These are phyloP conservation scores for Acorus gramineus DNA, from an alignment of 106 monocot genomes.

Conservation along the genomic window DNA sequence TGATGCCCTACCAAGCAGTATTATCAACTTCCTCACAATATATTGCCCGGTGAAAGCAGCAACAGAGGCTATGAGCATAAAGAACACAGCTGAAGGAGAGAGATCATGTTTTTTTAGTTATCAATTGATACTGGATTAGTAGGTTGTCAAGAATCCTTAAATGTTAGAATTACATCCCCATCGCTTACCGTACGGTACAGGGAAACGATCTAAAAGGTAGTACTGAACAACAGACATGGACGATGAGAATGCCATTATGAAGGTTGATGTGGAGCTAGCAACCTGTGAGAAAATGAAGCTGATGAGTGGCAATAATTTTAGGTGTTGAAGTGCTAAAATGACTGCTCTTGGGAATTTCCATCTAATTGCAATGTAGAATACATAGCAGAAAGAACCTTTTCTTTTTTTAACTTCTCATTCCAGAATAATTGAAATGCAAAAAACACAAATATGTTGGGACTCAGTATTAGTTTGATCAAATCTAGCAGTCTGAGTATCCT, in stretches of 20 bases:
- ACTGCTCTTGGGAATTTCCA: no score
- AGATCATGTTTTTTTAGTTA: not conserved
- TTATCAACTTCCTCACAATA: conserved; percentile 35
- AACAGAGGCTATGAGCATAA: conserved; percentile 45
- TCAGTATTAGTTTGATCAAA: no score
- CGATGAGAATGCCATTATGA: conserved; percentile 48
- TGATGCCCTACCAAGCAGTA: conserved; percentile 38
- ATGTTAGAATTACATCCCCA: not conserved
- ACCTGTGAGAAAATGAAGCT: conserved; percentile 14
- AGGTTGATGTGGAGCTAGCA: conserved; percentile 49
- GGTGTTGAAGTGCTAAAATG: no score
- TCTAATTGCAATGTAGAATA: no score
- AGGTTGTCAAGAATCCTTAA: not conserved
- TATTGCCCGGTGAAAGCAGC: conserved; percentile 62
- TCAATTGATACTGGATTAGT: not conserved
- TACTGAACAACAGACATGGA: conserved; percentile 49
- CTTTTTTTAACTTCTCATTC: no score
- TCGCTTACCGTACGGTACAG: conserved; percentile 34
- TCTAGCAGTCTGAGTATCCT: no score
- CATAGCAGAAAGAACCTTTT: no score
- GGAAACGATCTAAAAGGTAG: conserved; percentile 41
- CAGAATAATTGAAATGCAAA: no score
- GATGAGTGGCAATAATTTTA: not conserved
- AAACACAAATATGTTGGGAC: no score
- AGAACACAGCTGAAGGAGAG: conserved; percentile 34